Evolutionary conservation across 1,139 yeast species (phyloP), one percentile per base, ranked within the genome.

Genomic region (Diutina siamensis): DNA sequence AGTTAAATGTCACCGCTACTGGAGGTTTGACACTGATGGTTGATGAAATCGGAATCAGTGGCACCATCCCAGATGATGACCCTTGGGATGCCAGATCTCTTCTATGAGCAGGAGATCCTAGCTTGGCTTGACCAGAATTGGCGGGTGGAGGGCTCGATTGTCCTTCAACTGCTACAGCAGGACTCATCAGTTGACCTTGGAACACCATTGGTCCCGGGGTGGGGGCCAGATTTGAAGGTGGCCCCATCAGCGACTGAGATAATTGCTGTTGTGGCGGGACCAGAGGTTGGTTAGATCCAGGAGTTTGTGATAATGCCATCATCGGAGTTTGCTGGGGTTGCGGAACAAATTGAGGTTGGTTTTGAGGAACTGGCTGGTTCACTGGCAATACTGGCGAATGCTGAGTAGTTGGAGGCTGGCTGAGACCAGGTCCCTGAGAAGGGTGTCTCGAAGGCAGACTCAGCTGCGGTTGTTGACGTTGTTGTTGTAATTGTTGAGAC

Each of bases 21-120:
- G 42, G 42, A 9, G 42, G 42, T 25, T 38, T 38, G n/a, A 38
- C 42, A 17, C 25, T 38, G 7, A 38, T 38, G 8, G 42, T 38
- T 4, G 32, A n/a, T n/a, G 42, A 38, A 25, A 38, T 38, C 13
- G 42, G 42, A 25, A 38, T 38, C 32, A 25, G 33, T 8, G 42
- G 42, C n/a, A 38, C 42, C 33, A 25, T n/a, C 21, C 19, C 28
- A 5, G 33, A 25, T 7, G 20, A 25, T 3, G 40, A 36, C 3
- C 42, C 42, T 13, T n/a, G 32, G n/a, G 18, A 13, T 19, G 17
- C 42, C 42, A 38, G 42, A n/a, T 38, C 42, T 10, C 42, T 15
- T 25, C 42, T 25, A n/a, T 20, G 7, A 4, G 42, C 17, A 15
- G 18, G 21, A n/a, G 32, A 15, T n/a, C 32, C 32, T 27, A 21